Evolutionary conservation across 192 early-diverging fungal species (phyloP), one percentile per base, ranked within the genome.

Genomic region (Backusella macrospora): DNA sequence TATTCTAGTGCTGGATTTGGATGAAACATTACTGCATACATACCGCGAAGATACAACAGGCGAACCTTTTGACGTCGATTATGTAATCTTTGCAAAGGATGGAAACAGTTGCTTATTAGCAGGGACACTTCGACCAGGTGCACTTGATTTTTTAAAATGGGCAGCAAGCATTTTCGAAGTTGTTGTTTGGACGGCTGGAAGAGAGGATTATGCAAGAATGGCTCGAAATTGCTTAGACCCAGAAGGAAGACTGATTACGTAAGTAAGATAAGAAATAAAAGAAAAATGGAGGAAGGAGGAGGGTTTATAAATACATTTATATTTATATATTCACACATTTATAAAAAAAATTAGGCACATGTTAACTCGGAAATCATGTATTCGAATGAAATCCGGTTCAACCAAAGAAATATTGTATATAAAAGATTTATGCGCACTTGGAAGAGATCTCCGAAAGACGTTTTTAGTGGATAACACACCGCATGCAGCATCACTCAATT

Each of bases 101-200:
- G 63, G 64, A 38, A 49, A 38, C 3, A 79, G 64, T 46, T 70
- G 73, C 12, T 34, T 74, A 21, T 69, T 76, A 42, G 78, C 78
- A 13, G 79, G 79, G 5, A 76, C 63, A 6, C 42, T 80, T 34
- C 75, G 79, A 7, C 79, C 79, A 0, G 79, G 79, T 59, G 79
- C 73, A 15, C 59, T 65, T 14, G 65, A 73, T 13, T 80, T 80
- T 44, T 47, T 80, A 37, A 64, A 65, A 43, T 80, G 79, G 79
- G 79, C 79, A 2, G 68, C 79, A 1, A 67, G 46, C 26, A 66
- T 73, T 12, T 80, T 80, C 46, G 79, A 80, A 71, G 75, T 80
- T 1, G 79, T 80, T 34, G 79, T 80, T 2, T 80, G 79, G 79
- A 80, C 79, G 45, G 79, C 79, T 0, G 79, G 79, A 7, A 65